These are phyloP conservation scores for Aspergillus cristatus DNA, from an alignment of 495 filamentous ascomycete species.

Conservation along the genomic window DNA sequence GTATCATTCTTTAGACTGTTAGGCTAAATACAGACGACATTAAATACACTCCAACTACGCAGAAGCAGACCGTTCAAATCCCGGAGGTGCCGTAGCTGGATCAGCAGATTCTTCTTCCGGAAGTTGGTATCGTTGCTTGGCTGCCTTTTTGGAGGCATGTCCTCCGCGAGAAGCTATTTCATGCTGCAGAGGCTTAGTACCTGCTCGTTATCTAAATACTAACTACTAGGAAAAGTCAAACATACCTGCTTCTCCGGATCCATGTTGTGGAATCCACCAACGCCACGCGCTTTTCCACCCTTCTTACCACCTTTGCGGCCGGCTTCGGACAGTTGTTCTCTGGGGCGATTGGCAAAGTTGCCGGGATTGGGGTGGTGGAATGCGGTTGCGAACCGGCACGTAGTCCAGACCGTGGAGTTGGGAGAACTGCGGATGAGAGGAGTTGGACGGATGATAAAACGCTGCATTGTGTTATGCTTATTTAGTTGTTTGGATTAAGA, in stretches of 20 bases:
- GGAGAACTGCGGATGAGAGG: not conserved
- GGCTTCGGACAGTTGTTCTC: slow-evolving; percentile 42
- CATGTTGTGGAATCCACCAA: slow-evolving; percentile 16
- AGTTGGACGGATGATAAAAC: not conserved
- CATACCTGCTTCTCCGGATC: slow-evolving; percentile 37
- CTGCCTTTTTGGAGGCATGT: slow-evolving; percentile 18
- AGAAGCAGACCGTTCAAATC: slow-evolving; percentile 5
- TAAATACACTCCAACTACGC: too few relatives aligned
- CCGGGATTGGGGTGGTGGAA: slow-evolving; percentile 36
- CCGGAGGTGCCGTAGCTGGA: slow-evolving; percentile 13
- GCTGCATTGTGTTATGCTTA: not conserved
- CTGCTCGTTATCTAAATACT: not conserved
- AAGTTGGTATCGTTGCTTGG: too few relatives aligned
- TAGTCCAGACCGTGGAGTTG: not conserved
- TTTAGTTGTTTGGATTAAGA: too few relatives aligned
- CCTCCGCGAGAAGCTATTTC: slow-evolving; percentile 44
- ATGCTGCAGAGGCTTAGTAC: slow-evolving; percentile 10
- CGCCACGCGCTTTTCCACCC: slow-evolving; percentile 11
- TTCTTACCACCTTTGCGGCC: slow-evolving; percentile 40
- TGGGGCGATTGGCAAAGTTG: slow-evolving; percentile 53
- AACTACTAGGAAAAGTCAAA: not conserved
- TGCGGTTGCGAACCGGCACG: not conserved
- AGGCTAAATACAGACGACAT: too few relatives aligned
- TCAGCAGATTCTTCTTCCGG: not conserved
- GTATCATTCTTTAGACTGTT: too few relatives aligned